A percentile compares a stretch with the other conserved stretches of the same genome.
These are phyloP conservation scores for Colletotrichum theobromicola DNA, from an alignment of 2,329 filamentous ascomycete species.

Conservation along the genomic window DNA sequence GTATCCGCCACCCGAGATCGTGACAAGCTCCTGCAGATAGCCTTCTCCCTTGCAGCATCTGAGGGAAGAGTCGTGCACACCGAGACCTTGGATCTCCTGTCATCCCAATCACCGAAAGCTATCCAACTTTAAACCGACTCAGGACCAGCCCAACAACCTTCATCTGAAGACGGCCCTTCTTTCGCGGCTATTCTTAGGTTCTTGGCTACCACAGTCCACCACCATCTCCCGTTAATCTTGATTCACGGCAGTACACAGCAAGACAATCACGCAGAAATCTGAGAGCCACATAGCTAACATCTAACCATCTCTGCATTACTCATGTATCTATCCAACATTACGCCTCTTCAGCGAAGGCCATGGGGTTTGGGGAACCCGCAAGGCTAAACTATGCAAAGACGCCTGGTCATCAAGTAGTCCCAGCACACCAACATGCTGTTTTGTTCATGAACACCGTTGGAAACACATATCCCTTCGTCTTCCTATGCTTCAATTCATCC, in stretches of 20 bases:
- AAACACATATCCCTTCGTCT: background rate
- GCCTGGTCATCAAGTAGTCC: constrained; percentile 9
- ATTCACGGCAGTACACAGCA: no score
- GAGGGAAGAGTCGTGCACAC: background rate
- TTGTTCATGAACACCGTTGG: constrained; percentile 6
- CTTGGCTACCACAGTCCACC: background rate
- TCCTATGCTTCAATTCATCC: background rate
- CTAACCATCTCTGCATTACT: constrained; percentile 22
- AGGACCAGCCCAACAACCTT: background rate
- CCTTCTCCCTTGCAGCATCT: background rate
- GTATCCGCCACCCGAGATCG: background rate
- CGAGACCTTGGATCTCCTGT: background rate
- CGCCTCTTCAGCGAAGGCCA: background rate
- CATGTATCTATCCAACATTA: constrained; percentile 20
- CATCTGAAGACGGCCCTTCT: background rate
- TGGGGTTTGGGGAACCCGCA: background rate
- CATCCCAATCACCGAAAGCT: background rate
- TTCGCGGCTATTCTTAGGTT: background rate
- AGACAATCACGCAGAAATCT: background rate
- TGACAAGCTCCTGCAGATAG: background rate
- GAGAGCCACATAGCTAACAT: background rate
- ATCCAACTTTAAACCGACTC: background rate
- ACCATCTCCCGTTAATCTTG: no score
- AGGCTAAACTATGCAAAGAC: constrained; percentile 4
- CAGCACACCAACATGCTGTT: background rate